Conservation (phyloP, 257 asterid species). For the Nicotiana tomentosiformis region DNA sequence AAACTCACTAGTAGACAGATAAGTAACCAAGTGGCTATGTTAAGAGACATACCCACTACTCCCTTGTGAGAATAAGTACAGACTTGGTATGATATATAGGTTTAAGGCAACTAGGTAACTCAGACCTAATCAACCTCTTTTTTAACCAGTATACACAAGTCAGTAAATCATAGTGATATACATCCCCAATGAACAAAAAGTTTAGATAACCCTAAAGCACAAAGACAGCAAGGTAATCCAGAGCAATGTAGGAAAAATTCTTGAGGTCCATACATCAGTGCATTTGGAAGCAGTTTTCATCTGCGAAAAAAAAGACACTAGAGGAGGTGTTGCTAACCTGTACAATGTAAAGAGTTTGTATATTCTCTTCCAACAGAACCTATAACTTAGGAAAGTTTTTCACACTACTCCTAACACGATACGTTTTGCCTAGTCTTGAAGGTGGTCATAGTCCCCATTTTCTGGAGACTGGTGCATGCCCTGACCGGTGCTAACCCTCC, state of each 20-base stretch:
- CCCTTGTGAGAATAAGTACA: neutral
- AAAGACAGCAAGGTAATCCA: conserved; percentile 1
- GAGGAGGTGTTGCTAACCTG: conserved; percentile 22
- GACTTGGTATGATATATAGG: neutral
- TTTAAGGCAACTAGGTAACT: neutral
- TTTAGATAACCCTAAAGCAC: neutral
- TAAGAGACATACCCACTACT: too few species aligned
- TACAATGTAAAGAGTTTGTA: conserved; percentile 24
- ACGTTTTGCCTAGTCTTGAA: conserved; percentile 16
- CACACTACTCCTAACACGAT: conserved; percentile 4
- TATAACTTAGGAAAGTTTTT: conserved; percentile 10
- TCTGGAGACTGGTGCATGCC: conserved; percentile 42
- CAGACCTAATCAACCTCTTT: neutral
- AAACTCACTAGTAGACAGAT: too few species aligned
- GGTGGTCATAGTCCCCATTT: conserved; percentile 40
- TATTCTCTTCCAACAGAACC: conserved; percentile 12
- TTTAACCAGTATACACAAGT: neutral
- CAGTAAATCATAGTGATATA: neutral
- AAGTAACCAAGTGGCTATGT: too few species aligned
- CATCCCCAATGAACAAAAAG: neutral
- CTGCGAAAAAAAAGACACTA: conserved; percentile 11
- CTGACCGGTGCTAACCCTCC: conserved; percentile 32
- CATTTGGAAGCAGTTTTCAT: conserved; percentile 10
- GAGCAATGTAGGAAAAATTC: conserved; percentile 6
- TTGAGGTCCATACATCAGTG: conserved; percentile 8